Evolutionary conservation across 1,284 basidiomycete genomes (phyloP).

Genomic region (Taiwanofungus camphoratus): DNA sequence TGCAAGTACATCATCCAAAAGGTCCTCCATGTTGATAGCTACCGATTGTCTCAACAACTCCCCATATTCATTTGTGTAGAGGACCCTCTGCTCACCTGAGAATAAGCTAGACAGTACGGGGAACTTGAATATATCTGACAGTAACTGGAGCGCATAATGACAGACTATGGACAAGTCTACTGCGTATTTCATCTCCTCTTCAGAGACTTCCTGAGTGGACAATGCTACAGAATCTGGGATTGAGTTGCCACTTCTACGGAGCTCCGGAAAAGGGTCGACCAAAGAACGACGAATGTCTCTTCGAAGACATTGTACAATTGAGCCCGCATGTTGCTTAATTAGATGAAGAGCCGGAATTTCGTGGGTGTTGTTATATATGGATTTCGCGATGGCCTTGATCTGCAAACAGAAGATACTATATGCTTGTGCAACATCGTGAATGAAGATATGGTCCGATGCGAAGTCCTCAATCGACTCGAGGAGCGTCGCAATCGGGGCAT

Average conservation of each 20-base stretch:
- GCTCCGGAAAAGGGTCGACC: constrained; percentile 28
- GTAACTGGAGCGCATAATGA: constrained; percentile 43
- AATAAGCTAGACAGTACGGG: constrained; percentile 40
- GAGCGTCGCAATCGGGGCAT: constrained; percentile 41
- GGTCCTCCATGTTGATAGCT: constrained; percentile 37
- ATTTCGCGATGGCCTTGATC: constrained; percentile 31
- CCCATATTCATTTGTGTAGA: background rate
- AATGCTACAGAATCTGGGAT: constrained; percentile 13
- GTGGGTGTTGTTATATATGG: constrained; percentile 16
- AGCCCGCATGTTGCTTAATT: constrained; percentile 23
- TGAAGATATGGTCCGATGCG: constrained; percentile 27
- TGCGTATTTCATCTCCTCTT: constrained; percentile 35
- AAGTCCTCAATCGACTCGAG: constrained; percentile 36
- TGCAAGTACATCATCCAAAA: constrained; percentile 35
- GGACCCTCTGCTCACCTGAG: constrained; percentile 33
- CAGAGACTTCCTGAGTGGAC: constrained; percentile 16
- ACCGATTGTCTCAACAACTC: constrained; percentile 2
- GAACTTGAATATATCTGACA: constrained; percentile 43
- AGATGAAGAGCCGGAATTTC: constrained; percentile 28
- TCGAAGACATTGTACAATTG: constrained; percentile 35
- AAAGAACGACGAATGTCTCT: constrained; percentile 43
- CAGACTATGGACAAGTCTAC: constrained; percentile 38
- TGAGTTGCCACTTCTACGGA: background rate
- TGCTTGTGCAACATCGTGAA: constrained; percentile 52
- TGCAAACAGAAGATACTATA: constrained; percentile 44